Base-by-base conservation (phyloP, 140 eudicot genomes). In the Ambrosia hybrid region DNA sequence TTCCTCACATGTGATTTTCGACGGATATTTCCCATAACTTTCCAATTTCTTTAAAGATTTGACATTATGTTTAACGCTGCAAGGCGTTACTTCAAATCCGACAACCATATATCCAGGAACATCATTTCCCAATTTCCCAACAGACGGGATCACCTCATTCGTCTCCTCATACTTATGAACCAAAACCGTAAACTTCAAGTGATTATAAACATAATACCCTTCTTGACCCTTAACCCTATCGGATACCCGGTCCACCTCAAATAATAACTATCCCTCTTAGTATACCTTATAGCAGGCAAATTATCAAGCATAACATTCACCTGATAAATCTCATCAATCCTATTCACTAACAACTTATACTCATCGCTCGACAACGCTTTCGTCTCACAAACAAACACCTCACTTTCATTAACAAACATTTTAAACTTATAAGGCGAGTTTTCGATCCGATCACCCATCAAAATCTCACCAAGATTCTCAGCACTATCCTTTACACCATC, bases 51-150 rank as follows among this genome's bases (percentile, higher is more conserved):
- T 78, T 52, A 78, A 16, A 5, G 73, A 14, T 5, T 15, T 48
- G 0, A 7, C 52, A 21, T 64, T 49, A 51, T 78, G 82, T 10
- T 58, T 64, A 41, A 59, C 51, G 36, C 82, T 83, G 38, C 87
- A 83, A 51, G 87, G 87, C 56, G 75, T 67, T 3, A 83, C 82
- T 75, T 83, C 87, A 75, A 83, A 83, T 17, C 84, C 87, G 1
- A 79, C 87, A 65, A 83, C 84, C 76, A 75, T 67, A 16, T 83
- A 83, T 9, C 81, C 82, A 10, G 79, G 84, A 36, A 43, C 83
- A 51, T 67, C 79, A 4, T 75, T 49, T 7, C 68, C 85, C 26
- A 70, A 60, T 16, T 48, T 74, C 5, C 63, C 57, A 68, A 41
- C 48, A 4, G 78, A 49, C 6, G 83, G 80, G 51, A 73, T 77